phyloP scores from a whole-genome alignment of 148 eudicot species.

The Cornus suecica region DNA sequence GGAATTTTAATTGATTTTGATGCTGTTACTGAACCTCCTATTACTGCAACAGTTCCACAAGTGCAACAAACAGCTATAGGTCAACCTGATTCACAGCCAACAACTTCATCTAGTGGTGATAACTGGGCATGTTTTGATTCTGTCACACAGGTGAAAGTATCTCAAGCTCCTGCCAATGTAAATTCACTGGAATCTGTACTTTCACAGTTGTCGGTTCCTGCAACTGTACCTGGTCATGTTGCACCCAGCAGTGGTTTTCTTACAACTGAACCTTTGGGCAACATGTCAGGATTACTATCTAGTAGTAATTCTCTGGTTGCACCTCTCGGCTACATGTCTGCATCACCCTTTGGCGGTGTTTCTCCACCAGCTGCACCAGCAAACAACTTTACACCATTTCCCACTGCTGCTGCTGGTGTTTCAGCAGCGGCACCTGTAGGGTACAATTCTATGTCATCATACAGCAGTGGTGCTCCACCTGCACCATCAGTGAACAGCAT shows the following conservation, averaged over 20 bases:
- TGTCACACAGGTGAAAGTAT: constrained; percentile 33
- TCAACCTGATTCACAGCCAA: constrained; percentile 35
- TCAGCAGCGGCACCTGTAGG: constrained; percentile 11
- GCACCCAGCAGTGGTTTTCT: constrained; percentile 18
- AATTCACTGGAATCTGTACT: constrained; percentile 57
- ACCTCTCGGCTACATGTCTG: constrained; percentile 14
- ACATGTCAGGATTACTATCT: constrained; percentile 30
- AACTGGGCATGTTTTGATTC: constrained; percentile 93
- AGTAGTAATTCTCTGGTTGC: constrained; percentile 24
- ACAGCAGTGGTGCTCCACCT: constrained; percentile 26
- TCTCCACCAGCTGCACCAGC: constrained; percentile 25
- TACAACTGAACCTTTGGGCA: constrained; percentile 30
- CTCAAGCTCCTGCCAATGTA: constrained; percentile 45
- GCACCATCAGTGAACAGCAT: constrained; percentile 20
- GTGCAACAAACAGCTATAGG: constrained; percentile 28
- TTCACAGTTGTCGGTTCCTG: constrained; percentile 56
- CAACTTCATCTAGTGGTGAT: constrained; percentile 43
- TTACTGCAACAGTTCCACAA: constrained; percentile 39
- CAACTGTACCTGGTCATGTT: constrained; percentile 32
- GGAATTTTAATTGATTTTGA: constrained; percentile 76
- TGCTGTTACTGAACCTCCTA: constrained; percentile 62
- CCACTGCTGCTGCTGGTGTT: constrained; percentile 21
- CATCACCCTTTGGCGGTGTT: constrained; percentile 15
- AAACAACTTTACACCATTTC: constrained; percentile 32
- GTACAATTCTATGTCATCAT: too few relatives aligned